These are phyloP conservation scores for Penicillium lividum DNA, from an alignment of 495 filamentous ascomycete species.

Conservation along the genomic window DNA sequence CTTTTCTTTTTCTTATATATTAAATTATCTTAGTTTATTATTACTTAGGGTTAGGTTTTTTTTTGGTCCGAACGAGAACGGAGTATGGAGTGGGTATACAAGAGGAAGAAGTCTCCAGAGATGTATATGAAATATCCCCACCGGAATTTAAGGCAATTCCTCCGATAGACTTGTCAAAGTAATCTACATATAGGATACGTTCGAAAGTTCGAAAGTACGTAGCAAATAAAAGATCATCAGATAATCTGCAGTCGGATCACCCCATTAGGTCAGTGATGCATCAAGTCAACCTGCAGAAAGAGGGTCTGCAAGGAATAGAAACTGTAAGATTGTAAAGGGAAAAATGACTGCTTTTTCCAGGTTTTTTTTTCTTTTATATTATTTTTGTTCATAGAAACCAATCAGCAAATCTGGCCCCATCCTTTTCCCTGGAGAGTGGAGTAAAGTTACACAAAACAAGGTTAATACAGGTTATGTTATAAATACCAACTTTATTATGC, in stretches of 20 bases:
- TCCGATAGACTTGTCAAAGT: neutral
- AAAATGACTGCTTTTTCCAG: neutral
- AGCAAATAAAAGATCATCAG: slow-evolving; percentile 17
- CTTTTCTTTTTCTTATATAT: neutral
- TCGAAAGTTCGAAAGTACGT: slow-evolving; percentile 2
- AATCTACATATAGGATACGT: neutral
- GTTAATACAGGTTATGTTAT: slow-evolving; percentile 12
- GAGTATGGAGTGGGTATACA: too few species aligned
- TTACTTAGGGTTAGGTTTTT: neutral
- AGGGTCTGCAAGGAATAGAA: slow-evolving; percentile 1
- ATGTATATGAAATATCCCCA: neutral
- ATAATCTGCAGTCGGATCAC: slow-evolving; percentile 25
- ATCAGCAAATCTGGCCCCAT: slow-evolving; percentile 5
- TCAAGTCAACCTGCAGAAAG: slow-evolving; percentile 10
- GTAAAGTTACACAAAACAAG: slow-evolving; percentile 4
- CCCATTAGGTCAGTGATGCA: slow-evolving; percentile 2
- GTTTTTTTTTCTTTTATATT: neutral
- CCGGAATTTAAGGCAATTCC: neutral
- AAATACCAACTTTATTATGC: neutral
- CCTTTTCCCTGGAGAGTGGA: neutral
- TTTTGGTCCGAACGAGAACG: too few species aligned
- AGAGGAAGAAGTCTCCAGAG: too few species aligned
- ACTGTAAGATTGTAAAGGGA: neutral
- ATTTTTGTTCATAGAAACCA: neutral
- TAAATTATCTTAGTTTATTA: neutral